Conservation (phyloP, 805 yeast genomes). For the Wickerhamomyces tratensis region DNA sequence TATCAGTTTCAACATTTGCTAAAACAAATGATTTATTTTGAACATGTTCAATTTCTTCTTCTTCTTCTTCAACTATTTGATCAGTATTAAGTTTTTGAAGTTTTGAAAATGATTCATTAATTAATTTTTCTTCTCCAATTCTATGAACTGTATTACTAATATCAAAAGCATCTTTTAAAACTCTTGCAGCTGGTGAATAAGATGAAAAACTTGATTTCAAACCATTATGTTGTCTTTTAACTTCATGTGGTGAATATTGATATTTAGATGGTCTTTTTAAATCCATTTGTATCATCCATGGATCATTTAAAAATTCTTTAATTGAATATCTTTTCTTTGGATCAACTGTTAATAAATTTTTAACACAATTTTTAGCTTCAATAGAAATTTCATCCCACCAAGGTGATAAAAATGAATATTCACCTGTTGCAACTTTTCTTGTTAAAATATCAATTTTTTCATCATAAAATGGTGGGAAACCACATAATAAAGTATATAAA, state of each 20-base stretch:
- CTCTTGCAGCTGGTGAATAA: slow-evolving; percentile 68
- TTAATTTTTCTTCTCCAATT: slow-evolving; percentile 17
- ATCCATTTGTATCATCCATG: slow-evolving; percentile 41
- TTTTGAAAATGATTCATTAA: slow-evolving; percentile 1
- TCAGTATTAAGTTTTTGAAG: slow-evolving; percentile 1
- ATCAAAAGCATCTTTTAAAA: slow-evolving; percentile 80
- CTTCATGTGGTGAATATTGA: slow-evolving; percentile 9
- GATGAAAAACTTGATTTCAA: slow-evolving; percentile 45
- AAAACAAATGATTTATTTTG: slow-evolving; percentile 3
- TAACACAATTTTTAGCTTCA: slow-evolving; percentile 63
- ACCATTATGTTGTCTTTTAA: slow-evolving; percentile 16
- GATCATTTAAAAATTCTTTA: slow-evolving; percentile 56
- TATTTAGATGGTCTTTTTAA: slow-evolving; percentile 12
- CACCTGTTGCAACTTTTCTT: slow-evolving; percentile 60
- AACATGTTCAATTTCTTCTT: slow-evolving; percentile 8
- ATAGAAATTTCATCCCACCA: slow-evolving; percentile 83
- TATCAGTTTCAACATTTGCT: slow-evolving; percentile 8
- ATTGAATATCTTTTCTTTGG: slow-evolving; percentile 61
- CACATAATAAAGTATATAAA: slow-evolving; percentile 57
- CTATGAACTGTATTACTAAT: slow-evolving; percentile 81
- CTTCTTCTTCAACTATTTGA: slow-evolving; percentile 18
- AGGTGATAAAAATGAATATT: slow-evolving; percentile 64
- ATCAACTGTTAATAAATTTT: slow-evolving; percentile 57
- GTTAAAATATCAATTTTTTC: slow-evolving; percentile 55
- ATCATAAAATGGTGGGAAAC: slow-evolving; percentile 72